These are phyloP conservation scores for Sungouiella blattae DNA, from an alignment of 805 yeast species.

Conservation along the genomic window DNA sequence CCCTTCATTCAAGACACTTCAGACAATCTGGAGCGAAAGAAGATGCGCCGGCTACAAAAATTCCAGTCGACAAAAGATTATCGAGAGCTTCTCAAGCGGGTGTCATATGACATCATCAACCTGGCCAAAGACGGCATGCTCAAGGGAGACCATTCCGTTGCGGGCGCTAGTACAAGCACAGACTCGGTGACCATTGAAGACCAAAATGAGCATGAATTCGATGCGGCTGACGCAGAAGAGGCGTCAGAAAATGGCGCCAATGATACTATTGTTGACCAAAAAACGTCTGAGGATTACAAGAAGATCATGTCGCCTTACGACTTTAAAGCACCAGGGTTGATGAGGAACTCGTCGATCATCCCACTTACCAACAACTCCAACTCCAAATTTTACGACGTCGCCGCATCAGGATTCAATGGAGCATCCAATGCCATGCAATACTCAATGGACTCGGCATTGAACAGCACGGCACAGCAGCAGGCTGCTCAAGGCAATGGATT, in stretches of 20 bases:
- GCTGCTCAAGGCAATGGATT: conserved; percentile 45
- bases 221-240: conserved; percentile 8
- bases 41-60: conserved; percentile 36
- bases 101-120: conserved; percentile 30
- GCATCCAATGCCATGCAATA: conserved; percentile 41
- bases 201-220: too few relatives aligned
- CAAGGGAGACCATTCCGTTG: not conserved
- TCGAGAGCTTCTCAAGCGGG: conserved; percentile 35
- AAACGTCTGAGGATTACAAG: conserved; percentile 5
- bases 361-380: conserved; percentile 26
- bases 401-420: conserved; percentile 43
- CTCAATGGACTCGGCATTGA: conserved; percentile 39
- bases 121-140: conserved; percentile 22
- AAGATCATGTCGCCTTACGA: conserved; percentile 4
- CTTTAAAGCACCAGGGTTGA: conserved; percentile 29
- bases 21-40: conserved; percentile 38
- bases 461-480: conserved; percentile 27
- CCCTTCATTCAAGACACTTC: conserved; percentile 70
- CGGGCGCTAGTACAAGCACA: conserved; percentile 13
- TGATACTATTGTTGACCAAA: conserved; percentile 11
- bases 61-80: conserved; percentile 41
- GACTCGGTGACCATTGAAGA: too few relatives aligned
- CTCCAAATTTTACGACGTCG: conserved; percentile 41
- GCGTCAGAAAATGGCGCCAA: conserved; percentile 8
- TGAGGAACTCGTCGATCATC: conserved; percentile 38